These are phyloP conservation scores for Microdochium nivale DNA, from an alignment of 2,329 filamentous ascomycete species.

Conservation along the genomic window DNA sequence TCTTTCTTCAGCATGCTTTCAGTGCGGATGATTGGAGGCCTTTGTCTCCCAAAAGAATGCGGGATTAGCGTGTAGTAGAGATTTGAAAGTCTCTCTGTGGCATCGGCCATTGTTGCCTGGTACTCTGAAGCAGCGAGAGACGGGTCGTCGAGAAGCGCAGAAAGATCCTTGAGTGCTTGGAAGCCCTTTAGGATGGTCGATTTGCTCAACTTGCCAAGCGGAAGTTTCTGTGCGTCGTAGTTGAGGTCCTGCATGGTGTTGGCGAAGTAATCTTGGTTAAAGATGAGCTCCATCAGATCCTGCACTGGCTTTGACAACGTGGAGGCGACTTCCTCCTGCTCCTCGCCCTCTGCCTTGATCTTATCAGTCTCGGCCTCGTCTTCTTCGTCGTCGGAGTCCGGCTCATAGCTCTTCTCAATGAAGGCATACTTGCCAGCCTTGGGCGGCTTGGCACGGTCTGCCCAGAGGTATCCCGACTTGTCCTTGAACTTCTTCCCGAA, in stretches of 20 bases:
- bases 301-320: slow-evolving; percentile 41
- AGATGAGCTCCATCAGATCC: slow-evolving; percentile 70
- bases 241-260: slow-evolving; percentile 58
- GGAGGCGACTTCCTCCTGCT: slow-evolving; percentile 13
- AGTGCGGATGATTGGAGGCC: slow-evolving; percentile 58
- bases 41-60: slow-evolving; percentile 66
- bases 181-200: slow-evolving; percentile 68
- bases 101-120: slow-evolving; percentile 22
- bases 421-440: slow-evolving; percentile 69
- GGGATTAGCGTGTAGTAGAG: slow-evolving; percentile 76
- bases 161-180: slow-evolving; percentile 66
- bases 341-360: slow-evolving; percentile 11
- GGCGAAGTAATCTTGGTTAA: slow-evolving; percentile 67
- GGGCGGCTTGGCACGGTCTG: slow-evolving; percentile 41
- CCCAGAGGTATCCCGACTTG: slow-evolving; percentile 52
- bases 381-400: slow-evolving; percentile 40
- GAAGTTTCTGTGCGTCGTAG: slow-evolving; percentile 69
- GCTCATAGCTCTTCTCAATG: slow-evolving; percentile 68
- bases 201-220: slow-evolving; percentile 77
- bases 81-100: slow-evolving; percentile 62
- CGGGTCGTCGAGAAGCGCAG: slow-evolving; percentile 52
- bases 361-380: slow-evolving; percentile 11
- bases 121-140: slow-evolving; percentile 35
- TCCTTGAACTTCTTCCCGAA: slow-evolving; percentile 56
- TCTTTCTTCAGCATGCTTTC: slow-evolving; percentile 59